A percentile compares a stretch with the other conserved stretches of the same genome.
phyloP scores from a whole-genome alignment of 768 basidiomycete genomes.

The Rhodotorula taiwanensis region DNA sequence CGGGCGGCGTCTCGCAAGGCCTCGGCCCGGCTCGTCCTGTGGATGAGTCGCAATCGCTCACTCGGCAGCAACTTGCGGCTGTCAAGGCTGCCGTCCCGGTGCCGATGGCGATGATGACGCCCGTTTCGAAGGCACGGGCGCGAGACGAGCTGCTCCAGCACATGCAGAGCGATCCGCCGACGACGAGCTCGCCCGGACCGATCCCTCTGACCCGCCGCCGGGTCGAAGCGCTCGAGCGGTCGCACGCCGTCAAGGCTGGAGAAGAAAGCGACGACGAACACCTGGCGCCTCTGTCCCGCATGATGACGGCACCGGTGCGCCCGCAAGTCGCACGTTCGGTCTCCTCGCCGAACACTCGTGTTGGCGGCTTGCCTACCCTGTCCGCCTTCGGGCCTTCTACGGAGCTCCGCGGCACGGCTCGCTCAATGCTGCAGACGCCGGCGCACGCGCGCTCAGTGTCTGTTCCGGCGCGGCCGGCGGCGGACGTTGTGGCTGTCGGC shows the following conservation, averaged over 20 bases:
- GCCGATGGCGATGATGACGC: neutral
- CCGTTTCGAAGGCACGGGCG: neutral
- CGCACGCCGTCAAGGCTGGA: neutral
- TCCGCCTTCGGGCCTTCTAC: neutral
- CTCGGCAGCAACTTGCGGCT: no score
- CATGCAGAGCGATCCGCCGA: conserved; percentile 33
- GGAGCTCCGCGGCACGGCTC: conserved; percentile 6
- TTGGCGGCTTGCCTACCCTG: neutral
- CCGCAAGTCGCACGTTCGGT: conserved; percentile 5
- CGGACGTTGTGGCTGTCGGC: no score
- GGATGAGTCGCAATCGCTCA: no score
- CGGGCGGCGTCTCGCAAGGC: neutral
- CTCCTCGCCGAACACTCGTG: neutral
- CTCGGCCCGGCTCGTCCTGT: neutral
- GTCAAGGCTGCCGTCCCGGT: no score
- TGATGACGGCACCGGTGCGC: neutral
- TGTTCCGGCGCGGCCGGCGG: no score
- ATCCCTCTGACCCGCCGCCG: neutral
- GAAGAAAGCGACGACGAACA: neutral
- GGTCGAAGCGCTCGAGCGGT: neutral
- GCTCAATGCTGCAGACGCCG: neutral
- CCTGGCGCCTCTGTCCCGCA: neutral
- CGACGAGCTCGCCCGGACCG: conserved; percentile 13
- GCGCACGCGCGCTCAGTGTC: neutral
- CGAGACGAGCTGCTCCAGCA: conserved; percentile 23